Evolutionary conservation across 1,139 yeast genomes (phyloP), one percentile per base, ranked within the genome.

Genomic region (Protomyces lactucae-debilis): DNA sequence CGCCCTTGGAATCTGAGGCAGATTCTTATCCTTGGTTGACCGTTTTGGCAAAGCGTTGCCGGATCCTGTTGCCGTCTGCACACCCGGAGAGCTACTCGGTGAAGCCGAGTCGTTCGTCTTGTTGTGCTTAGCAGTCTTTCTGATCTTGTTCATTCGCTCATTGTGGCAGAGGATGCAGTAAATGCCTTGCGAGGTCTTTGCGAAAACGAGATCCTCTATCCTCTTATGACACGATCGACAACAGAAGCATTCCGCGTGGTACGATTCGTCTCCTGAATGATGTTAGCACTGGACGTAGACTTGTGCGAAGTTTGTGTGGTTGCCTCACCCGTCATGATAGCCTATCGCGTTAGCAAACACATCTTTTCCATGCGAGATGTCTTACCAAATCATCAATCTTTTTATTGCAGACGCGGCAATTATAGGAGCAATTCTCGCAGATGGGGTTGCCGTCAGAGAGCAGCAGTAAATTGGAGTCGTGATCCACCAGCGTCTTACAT

Each of bases 141-240:
- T 56, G 32, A 37, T 85, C 70, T 85, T 82, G 39, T 86, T 93
- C 75, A 93, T 78, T 67, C 93, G 77, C 71, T 87, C 85, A 72
- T 90, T 95, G 75, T 93, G 98, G 74, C 99, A 93, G 48, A 82
- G 81, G 89, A 93, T 88, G 77, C 99, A 93, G 73, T 92, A 93
- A 45, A 93, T 78, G 0, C 99, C 99, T 72, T 88, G 92, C 55
- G 95, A 86, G 0, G 99, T 93, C 72, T 96, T 81, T 28, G 99
- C 99, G 73, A 93, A 95, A 68, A 92, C 80, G 70, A 92, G 78
- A 75, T 93, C 97, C 72, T 89, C 96, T 68, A 93, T 93, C 69
- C 87, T 87, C 69, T 84, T 84, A 73, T 88, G 88, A 77, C 99
- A 93, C 69, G 90, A 86, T 64, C 96, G 85, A 75, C 99, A 93